Conservation (phyloP, 169 alveolate genomes). For the Amoebophrya sp. region DNA sequence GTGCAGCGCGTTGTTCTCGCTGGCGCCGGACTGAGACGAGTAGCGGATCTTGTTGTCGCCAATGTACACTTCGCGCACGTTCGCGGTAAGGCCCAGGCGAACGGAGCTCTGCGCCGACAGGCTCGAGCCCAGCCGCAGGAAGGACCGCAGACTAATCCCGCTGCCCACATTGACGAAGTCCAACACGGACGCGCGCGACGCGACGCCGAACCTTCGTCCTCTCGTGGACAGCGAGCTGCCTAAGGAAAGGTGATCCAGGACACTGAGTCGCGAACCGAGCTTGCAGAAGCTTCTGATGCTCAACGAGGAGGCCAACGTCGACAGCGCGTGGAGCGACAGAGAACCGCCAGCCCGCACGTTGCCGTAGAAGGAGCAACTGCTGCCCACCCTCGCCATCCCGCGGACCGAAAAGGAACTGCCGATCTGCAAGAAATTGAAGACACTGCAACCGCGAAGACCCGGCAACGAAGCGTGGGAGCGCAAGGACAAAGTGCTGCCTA, state of each 20-base stretch:
- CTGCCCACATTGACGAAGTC: slow-evolving; percentile 27
- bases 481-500: slow-evolving; percentile 1
- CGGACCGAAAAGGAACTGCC: background rate
- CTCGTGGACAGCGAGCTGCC: slow-evolving; percentile 18
- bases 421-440: background rate
- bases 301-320: background rate
- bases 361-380: background rate
- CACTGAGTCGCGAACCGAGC: background rate
- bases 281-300: background rate
- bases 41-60: background rate
- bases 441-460: background rate
- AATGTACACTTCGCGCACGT: background rate
- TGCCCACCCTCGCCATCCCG: background rate
- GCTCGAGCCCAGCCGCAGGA: slow-evolving; percentile 14
- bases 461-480: background rate
- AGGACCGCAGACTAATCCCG: background rate
- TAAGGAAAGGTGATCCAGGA: background rate
- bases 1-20: too few species aligned
- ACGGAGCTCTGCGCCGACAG: background rate
- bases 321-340: background rate
- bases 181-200: background rate
- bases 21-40: too few species aligned
- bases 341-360: background rate
- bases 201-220: background rate
- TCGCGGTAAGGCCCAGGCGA: background rate